phyloP scores from a whole-genome alignment of 2,329 filamentous ascomycete genomes.

The Botrytis cinerea region DNA sequence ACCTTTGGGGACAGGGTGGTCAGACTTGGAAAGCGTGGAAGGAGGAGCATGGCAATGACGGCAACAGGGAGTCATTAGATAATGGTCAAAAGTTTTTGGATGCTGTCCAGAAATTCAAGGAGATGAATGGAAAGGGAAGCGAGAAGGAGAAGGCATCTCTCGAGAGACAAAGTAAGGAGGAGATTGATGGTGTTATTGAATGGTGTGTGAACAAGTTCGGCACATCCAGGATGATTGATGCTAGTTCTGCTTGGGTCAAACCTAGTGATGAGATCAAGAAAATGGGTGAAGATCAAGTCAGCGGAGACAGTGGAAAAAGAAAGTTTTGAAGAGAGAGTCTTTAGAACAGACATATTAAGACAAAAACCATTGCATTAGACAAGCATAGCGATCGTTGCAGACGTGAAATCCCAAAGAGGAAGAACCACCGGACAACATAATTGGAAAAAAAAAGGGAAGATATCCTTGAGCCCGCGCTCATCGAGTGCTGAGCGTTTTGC shows the following conservation, averaged over 20 bases:
- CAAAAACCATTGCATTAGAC: slow-evolving; percentile 27
- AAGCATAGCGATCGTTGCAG: slow-evolving; percentile 35
- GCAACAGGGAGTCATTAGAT: slow-evolving; percentile 34
- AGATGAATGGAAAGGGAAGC: slow-evolving; percentile 13
- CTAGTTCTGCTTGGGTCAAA: slow-evolving; percentile 38
- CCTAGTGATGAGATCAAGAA: slow-evolving; percentile 26
- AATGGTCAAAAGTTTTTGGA: slow-evolving; percentile 45
- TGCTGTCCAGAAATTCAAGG: slow-evolving; percentile 41
- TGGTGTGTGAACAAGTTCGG: slow-evolving; percentile 51
- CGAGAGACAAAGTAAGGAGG: slow-evolving; percentile 43
- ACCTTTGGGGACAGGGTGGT: slow-evolving; percentile 40
- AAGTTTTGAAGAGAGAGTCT: slow-evolving; percentile 24
- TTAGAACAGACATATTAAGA: slow-evolving; percentile 22
- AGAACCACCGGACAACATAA: slow-evolving; percentile 28
- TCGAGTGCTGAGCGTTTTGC: slow-evolving; percentile 25
- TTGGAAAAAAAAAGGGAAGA: slow-evolving; percentile 25
- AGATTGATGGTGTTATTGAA: slow-evolving; percentile 46
- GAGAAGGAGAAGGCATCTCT: slow-evolving; percentile 25
- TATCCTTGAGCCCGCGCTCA: slow-evolving; percentile 24
- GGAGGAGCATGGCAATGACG: not conserved
- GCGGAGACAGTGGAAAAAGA: slow-evolving; percentile 28
- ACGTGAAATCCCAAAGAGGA: slow-evolving; percentile 32
- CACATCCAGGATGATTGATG: slow-evolving; percentile 46
- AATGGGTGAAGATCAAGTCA: slow-evolving; percentile 28
- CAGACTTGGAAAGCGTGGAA: slow-evolving; percentile 22